phyloP scores from a whole-genome alignment of 176 grass and related monocot genomes.

The Triticum aestivum region DNA sequence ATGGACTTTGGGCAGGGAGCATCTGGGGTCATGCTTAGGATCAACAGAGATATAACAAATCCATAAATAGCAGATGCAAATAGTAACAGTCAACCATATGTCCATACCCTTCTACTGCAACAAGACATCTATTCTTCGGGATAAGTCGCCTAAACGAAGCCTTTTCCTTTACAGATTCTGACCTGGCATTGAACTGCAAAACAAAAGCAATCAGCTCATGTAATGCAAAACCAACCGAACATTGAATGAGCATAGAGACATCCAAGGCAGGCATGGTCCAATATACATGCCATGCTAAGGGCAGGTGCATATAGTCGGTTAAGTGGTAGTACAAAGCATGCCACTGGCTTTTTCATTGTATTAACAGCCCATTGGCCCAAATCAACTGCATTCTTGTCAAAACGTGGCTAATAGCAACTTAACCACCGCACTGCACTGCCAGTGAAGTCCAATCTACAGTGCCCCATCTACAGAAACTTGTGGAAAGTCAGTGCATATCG shows the following conservation, averaged over 20 bases:
- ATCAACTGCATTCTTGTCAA: neutral
- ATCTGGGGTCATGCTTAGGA: neutral
- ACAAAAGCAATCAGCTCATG: slow-evolving; percentile 23
- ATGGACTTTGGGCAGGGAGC: neutral
- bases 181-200: slow-evolving; percentile 92
- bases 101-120: slow-evolving; percentile 90
- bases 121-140: slow-evolving; percentile 77
- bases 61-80: neutral
- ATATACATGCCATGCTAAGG: neutral
- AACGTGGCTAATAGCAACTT: neutral
- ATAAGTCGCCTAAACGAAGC: slow-evolving; percentile 84
- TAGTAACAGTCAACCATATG: neutral
- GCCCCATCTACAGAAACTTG: neutral
- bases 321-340: too few species aligned
- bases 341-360: neutral
- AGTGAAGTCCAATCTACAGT: neutral
- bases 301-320: neutral
- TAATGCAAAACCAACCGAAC: neutral
- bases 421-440: neutral
- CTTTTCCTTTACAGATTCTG: slow-evolving; percentile 92
- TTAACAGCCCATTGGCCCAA: neutral
- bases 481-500: neutral
- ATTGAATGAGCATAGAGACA: neutral
- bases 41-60: slow-evolving; percentile 4
- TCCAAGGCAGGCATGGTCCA: neutral